These are phyloP conservation scores for Epichloe baconii DNA, from an alignment of 2,329 filamentous ascomycete genomes.

Conservation along the genomic window DNA sequence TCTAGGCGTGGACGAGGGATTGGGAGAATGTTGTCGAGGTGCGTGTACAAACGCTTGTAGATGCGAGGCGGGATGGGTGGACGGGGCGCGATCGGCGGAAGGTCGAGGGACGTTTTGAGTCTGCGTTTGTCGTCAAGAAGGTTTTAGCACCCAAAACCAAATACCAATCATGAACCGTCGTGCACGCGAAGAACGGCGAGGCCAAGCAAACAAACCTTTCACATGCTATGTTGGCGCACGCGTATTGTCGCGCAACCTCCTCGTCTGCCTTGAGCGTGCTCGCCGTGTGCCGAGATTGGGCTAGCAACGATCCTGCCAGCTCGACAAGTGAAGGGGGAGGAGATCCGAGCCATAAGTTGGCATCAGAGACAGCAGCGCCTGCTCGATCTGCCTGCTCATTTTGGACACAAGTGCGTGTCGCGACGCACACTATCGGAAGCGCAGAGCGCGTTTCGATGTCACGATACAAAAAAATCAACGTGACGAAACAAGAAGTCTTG, in stretches of 20 bases:
- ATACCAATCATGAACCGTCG: slow-evolving; percentile 11
- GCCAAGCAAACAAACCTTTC: slow-evolving; percentile 43
- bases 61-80: slow-evolving; percentile 68
- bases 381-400: slow-evolving; percentile 67
- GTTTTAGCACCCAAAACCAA: background rate
- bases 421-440: background rate
- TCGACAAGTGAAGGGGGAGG: slow-evolving; percentile 57
- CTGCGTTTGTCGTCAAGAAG: slow-evolving; percentile 25
- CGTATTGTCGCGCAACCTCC: slow-evolving; percentile 73
- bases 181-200: background rate
- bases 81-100: slow-evolving; percentile 61
- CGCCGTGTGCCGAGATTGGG: slow-evolving; percentile 67
- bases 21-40: slow-evolving; percentile 61
- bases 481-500: no score
- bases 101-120: slow-evolving; percentile 60
- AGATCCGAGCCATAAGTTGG: slow-evolving; percentile 58
- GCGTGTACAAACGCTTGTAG: slow-evolving; percentile 73
- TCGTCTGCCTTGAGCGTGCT: slow-evolving; percentile 71
- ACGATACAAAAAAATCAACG: no score
- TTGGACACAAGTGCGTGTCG: background rate
- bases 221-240: slow-evolving; percentile 81
- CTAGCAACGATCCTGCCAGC: slow-evolving; percentile 59
- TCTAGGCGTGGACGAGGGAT: slow-evolving; percentile 21
- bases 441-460: no score
- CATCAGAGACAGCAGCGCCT: slow-evolving; percentile 58